These are phyloP conservation scores for Chondrostereum purpureum DNA, from an alignment of 1,284 basidiomycete species.

Conservation along the genomic window DNA sequence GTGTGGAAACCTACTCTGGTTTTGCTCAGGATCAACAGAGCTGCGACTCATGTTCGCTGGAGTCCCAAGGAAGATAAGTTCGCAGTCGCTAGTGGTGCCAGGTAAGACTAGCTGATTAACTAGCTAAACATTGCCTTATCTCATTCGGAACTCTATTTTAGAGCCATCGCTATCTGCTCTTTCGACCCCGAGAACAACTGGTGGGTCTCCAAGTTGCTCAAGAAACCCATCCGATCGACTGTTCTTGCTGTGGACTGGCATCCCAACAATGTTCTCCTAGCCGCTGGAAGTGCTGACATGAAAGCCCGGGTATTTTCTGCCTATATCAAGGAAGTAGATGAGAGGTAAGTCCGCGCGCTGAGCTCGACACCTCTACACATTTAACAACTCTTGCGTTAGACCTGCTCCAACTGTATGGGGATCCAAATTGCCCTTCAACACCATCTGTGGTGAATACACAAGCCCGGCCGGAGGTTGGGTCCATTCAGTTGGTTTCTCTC, in stretches of 20 bases:
- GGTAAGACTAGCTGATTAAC: slow-evolving; percentile 54
- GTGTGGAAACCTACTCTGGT: slow-evolving; percentile 98
- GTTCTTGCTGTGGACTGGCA: slow-evolving; percentile 96
- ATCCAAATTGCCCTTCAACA: slow-evolving; percentile 95
- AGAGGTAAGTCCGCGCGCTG: slow-evolving; percentile 66
- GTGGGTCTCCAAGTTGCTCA: slow-evolving; percentile 98
- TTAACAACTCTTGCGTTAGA: no score
- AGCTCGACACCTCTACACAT: no score
- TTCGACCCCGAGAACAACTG: slow-evolving; percentile 97
- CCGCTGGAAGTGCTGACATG: slow-evolving; percentile 92
- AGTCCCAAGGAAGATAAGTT: slow-evolving; percentile 98
- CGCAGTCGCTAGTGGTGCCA: slow-evolving; percentile 93
- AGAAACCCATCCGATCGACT: slow-evolving; percentile 93
- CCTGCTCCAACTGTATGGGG: slow-evolving; percentile 93
- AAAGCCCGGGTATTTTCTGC: slow-evolving; percentile 98
- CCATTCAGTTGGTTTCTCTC: slow-evolving; percentile 92
- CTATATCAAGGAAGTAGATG: slow-evolving; percentile 98
- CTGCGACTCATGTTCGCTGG: slow-evolving; percentile 95
- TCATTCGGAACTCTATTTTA: slow-evolving; percentile 21
- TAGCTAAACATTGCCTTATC: slow-evolving; percentile 4
- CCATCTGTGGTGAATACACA: slow-evolving; percentile 90
- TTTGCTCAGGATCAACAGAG: slow-evolving; percentile 89
- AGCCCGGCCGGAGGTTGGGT: slow-evolving; percentile 95
- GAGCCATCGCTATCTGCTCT: slow-evolving; percentile 90
- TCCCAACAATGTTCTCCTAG: slow-evolving; percentile 93